These are phyloP conservation scores for Cadophora gregata DNA, from an alignment of 2,329 filamentous ascomycete species.

Conservation along the genomic window DNA sequence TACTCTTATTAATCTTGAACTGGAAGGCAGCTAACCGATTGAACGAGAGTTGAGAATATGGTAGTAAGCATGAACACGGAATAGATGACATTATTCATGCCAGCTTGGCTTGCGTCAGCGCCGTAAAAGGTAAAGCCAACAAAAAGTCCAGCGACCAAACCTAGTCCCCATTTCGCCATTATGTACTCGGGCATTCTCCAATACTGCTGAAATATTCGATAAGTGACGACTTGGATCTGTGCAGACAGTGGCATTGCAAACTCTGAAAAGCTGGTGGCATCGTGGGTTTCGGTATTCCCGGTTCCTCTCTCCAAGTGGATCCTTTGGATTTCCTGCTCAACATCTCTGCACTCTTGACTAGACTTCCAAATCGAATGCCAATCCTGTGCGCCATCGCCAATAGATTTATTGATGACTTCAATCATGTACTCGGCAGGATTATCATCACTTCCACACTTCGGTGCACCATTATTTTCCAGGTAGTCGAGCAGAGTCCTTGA, in stretches of 20 bases:
- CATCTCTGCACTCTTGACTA: constrained; percentile 41
- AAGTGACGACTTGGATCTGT: constrained; percentile 70
- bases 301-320: constrained; percentile 10
- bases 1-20: background rate
- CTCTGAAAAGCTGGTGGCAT: constrained; percentile 58
- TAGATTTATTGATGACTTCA: constrained; percentile 24
- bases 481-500: constrained; percentile 56
- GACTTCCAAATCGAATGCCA: constrained; percentile 57
- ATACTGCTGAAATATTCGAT: constrained; percentile 77
- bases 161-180: constrained; percentile 70
- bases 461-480: constrained; percentile 75
- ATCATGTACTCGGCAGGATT: constrained; percentile 80
- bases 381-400: constrained; percentile 58
- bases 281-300: constrained; percentile 57
- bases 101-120: constrained; percentile 63
- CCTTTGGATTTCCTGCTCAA: constrained; percentile 36
- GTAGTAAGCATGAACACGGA: constrained; percentile 73
- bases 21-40: constrained; percentile 48
- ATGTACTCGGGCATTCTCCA: constrained; percentile 80
- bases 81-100: constrained; percentile 75
- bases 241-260: constrained; percentile 76
- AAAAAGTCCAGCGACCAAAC: constrained; percentile 56
- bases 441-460: constrained; percentile 67
- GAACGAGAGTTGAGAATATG: constrained; percentile 69
- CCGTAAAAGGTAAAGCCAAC: constrained; percentile 73